phyloP scores from a whole-genome alignment of 2,329 filamentous ascomycete genomes.

The Diplodia scrobiculata region DNA sequence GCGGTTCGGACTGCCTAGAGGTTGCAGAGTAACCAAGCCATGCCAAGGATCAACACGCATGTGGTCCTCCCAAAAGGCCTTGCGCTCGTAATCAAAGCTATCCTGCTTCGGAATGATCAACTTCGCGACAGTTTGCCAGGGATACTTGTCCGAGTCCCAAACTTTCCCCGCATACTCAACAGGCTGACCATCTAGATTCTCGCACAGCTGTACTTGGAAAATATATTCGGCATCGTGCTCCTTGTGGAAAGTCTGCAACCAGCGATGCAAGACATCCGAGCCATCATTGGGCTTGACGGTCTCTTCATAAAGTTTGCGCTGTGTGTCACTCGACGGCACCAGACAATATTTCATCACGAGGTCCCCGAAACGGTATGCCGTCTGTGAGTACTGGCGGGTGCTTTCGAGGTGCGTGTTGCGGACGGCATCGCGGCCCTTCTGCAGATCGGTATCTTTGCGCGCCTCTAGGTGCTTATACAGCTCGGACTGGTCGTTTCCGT shows the following conservation, averaged over 20 bases:
- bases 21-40: slow-evolving; percentile 48
- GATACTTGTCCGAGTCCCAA: slow-evolving; percentile 54
- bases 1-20: slow-evolving; percentile 47
- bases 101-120: slow-evolving; percentile 48
- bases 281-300: slow-evolving; percentile 43
- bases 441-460: slow-evolving; percentile 44
- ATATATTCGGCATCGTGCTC: slow-evolving; percentile 48
- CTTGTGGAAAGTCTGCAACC: slow-evolving; percentile 47
- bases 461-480: slow-evolving; percentile 49
- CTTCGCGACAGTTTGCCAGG: slow-evolving; percentile 52
- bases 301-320: slow-evolving; percentile 47
- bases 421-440: slow-evolving; percentile 46
- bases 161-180: slow-evolving; percentile 50
- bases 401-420: slow-evolving; percentile 47
- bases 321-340: slow-evolving; percentile 47
- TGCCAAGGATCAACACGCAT: slow-evolving; percentile 50
- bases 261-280: slow-evolving; percentile 46
- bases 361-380: slow-evolving; percentile 53
- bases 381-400: slow-evolving; percentile 51
- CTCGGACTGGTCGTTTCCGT: slow-evolving; percentile 44
- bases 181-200: slow-evolving; percentile 52
- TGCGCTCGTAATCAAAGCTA: slow-evolving; percentile 46
- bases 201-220: slow-evolving; percentile 53
- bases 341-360: slow-evolving; percentile 54
- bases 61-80: slow-evolving; percentile 50